phyloP scores from a whole-genome alignment of 257 asterid species.

The Penstemon newberryi region DNA sequence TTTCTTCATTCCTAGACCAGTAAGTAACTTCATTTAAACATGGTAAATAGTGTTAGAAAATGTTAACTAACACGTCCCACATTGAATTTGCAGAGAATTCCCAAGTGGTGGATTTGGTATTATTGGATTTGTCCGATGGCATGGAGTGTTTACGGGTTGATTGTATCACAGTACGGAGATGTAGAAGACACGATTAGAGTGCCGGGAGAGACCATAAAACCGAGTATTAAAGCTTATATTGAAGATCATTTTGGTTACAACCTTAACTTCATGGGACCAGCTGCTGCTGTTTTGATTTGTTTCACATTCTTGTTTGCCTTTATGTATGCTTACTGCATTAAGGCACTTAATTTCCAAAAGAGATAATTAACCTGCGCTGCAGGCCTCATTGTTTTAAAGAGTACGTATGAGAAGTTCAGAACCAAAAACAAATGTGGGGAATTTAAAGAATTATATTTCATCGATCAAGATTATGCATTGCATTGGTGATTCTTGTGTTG shows the following conservation, averaged over 20 bases:
- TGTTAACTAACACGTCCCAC: not conserved
- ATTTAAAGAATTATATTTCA: no score
- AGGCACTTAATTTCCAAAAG: conserved; percentile 58
- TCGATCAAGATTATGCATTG: no score
- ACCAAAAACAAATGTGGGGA: no score
- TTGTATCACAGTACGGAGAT: conserved; percentile 62
- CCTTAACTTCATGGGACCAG: conserved; percentile 51
- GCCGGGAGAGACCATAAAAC: conserved; percentile 23
- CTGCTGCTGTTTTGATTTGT: conserved; percentile 47
- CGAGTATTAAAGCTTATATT: conserved; percentile 42
- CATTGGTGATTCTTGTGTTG: no score
- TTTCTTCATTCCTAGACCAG: conserved; percentile 64
- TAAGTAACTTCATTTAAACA: conserved; percentile 28
- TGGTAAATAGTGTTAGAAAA: not conserved
- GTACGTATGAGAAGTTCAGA: no score
- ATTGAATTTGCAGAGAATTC: conserved; percentile 51
- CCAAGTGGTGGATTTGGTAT: conserved; percentile 81
- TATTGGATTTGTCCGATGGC: conserved; percentile 74
- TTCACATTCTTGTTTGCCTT: conserved; percentile 57
- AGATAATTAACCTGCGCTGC: conserved; percentile 21
- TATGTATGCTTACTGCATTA: conserved; percentile 56
- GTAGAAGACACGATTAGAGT: conserved; percentile 37
- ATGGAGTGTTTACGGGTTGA: conserved; percentile 66
- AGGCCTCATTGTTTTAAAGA: no score
- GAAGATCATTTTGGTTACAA: conserved; percentile 47